A percentile compares a stretch with the other conserved stretches of the same genome.
Evolutionary conservation across 495 filamentous ascomycete species (phyloP).

Genomic region (Neurospora sp.): DNA sequence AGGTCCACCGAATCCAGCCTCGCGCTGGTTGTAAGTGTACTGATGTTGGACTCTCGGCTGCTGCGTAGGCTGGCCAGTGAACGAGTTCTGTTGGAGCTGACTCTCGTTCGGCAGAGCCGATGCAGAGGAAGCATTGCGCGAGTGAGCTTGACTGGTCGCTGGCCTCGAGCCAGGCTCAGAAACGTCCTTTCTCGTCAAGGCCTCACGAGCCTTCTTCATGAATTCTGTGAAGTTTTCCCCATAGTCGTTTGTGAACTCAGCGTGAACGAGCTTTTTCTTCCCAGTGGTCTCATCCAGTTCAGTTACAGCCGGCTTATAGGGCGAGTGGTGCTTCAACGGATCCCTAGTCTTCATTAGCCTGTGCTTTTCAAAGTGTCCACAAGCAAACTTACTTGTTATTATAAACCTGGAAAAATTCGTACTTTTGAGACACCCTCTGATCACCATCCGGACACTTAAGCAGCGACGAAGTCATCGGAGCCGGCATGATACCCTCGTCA

Average conservation of each 20-base stretch:
- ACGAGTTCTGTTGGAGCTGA: background rate
- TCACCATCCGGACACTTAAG: constrained; percentile 17
- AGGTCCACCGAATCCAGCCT: background rate
- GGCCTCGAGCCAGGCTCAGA: background rate
- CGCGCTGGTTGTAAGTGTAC: background rate
- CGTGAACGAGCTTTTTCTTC: constrained; percentile 8
- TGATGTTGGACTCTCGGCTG: background rate
- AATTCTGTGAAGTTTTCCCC: constrained; percentile 40
- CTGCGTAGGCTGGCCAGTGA: background rate
- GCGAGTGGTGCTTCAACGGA: constrained; percentile 38
- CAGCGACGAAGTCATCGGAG: constrained; percentile 21
- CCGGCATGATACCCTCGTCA: constrained; percentile 12
- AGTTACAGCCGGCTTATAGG: constrained; percentile 23
- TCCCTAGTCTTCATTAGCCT: constrained; percentile 25
- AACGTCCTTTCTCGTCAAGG: constrained; percentile 19
- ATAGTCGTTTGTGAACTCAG: constrained; percentile 46
- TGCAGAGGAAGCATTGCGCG: background rate
- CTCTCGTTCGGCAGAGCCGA: background rate
- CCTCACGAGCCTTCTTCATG: constrained; percentile 31
- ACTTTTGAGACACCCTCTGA: constrained; percentile 30
- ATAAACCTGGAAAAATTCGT: constrained; percentile 42
- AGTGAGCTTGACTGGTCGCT: background rate
- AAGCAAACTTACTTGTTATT: constrained; percentile 33
- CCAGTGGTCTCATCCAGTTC: constrained; percentile 18
- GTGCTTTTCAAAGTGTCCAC: background rate